Conservation (phyloP, 2,329 filamentous ascomycete genomes). For the Hypoxylon sp. region DNA sequence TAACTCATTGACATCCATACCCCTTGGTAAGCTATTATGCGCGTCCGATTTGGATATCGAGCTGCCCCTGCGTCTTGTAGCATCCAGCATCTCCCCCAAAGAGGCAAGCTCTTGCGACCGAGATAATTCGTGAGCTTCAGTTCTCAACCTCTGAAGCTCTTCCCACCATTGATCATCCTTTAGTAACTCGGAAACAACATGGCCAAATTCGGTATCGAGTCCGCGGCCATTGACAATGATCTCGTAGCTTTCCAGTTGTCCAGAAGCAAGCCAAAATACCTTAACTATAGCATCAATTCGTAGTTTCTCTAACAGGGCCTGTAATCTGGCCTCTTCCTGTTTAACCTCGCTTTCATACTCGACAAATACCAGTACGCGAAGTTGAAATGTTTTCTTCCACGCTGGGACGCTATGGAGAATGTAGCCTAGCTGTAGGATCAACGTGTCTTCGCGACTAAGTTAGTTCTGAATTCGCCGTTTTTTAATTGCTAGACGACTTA, state of each 20-base stretch:
- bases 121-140: constrained; percentile 50
- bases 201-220: constrained; percentile 62
- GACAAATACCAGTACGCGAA: constrained; percentile 86
- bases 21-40: constrained; percentile 40
- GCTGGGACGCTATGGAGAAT: constrained; percentile 83
- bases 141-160: constrained; percentile 68
- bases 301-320: constrained; percentile 78
- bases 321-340: constrained; percentile 77
- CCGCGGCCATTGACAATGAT: constrained; percentile 77
- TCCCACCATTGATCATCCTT: constrained; percentile 84
- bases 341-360: constrained; percentile 87
- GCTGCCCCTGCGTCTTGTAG: constrained; percentile 52
- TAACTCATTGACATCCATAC: constrained; percentile 65
- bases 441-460: constrained; percentile 60
- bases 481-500: constrained; percentile 51
- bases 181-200: constrained; percentile 71
- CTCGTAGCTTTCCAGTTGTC: constrained; percentile 76
- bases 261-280: constrained; percentile 84
- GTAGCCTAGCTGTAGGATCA: constrained; percentile 87
- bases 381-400: constrained; percentile 76
- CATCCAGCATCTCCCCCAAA: constrained; percentile 55
- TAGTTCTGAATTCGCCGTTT: neutral
- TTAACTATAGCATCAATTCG: constrained; percentile 81
- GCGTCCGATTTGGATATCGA: constrained; percentile 53
- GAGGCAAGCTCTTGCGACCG: constrained; percentile 55